Conservation (phyloP, 2,329 filamentous ascomycete genomes). For the Clonostachys solani region DNA sequence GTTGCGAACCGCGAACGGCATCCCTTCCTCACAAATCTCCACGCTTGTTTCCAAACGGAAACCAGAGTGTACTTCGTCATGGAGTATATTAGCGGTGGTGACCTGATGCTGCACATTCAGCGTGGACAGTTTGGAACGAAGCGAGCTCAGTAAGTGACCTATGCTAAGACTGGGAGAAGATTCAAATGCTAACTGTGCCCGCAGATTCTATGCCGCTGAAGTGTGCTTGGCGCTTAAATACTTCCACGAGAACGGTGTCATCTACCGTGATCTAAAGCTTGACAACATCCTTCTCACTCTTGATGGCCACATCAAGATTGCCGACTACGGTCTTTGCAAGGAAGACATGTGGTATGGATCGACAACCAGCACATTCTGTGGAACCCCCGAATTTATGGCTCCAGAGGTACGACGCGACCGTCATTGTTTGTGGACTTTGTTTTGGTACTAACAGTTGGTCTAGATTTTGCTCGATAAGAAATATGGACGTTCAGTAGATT, state of each 20-base stretch:
- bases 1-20: constrained; percentile 96
- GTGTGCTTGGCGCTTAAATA: constrained; percentile 97
- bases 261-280: constrained; percentile 95
- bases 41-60: constrained; percentile 98
- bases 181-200: neutral
- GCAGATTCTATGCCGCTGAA: constrained; percentile 91
- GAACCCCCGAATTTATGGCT: constrained; percentile 99
- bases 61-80: constrained; percentile 99
- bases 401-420: constrained; percentile 65
- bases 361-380: constrained; percentile 96
- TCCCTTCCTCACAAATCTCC: constrained; percentile 89
- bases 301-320: constrained; percentile 98
- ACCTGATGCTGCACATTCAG: constrained; percentile 98
- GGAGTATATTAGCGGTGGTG: constrained; percentile 98
- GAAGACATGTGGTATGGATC: constrained; percentile 99
- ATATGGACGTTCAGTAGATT: constrained; percentile 94
- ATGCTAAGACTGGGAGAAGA: neutral
- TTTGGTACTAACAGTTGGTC: constrained; percentile 18
- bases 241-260: constrained; percentile 98
- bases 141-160: constrained; percentile 75
- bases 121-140: constrained; percentile 94
- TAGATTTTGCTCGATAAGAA: constrained; percentile 97
- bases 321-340: constrained; percentile 97
- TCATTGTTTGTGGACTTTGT: neutral
- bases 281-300: constrained; percentile 88